These are phyloP conservation scores for Galerina marginata DNA, from an alignment of 768 basidiomycete genomes.

Conservation along the genomic window DNA sequence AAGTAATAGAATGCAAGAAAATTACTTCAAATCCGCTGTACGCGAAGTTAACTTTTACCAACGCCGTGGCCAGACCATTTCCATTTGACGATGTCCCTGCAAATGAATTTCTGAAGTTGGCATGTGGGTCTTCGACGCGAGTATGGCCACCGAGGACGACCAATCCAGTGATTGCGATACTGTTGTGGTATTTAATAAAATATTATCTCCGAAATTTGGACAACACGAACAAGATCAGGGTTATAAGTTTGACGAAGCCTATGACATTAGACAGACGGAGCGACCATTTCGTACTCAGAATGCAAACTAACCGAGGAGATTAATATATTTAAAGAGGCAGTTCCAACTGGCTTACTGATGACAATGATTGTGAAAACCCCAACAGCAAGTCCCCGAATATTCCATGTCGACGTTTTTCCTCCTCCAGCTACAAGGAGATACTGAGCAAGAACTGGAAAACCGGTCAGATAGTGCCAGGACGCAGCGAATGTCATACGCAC, in stretches of 20 bases:
- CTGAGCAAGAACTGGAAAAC: constrained; percentile 35
- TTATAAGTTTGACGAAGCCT: constrained; percentile 38
- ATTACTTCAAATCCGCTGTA: constrained; percentile 43
- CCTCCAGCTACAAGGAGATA: constrained; percentile 42
- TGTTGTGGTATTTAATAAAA: constrained; percentile 9
- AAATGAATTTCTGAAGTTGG: constrained; percentile 64
- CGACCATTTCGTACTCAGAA: constrained; percentile 43
- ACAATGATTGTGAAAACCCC: constrained; percentile 37
- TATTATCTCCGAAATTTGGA: too few species aligned
- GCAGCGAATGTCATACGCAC: constrained; percentile 19
- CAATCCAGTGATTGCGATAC: constrained; percentile 60
- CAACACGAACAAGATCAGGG: constrained; percentile 34
- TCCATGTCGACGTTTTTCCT: constrained; percentile 35
- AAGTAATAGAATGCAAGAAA: not conserved
- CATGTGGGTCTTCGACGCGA: constrained; percentile 57
- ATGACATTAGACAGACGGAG: constrained; percentile 40
- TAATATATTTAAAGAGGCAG: not conserved
- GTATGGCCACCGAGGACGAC: constrained; percentile 66
- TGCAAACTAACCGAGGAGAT: constrained; percentile 29
- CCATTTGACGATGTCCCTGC: constrained; percentile 55
- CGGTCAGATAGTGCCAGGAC: not conserved
- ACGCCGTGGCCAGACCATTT: constrained; percentile 46
- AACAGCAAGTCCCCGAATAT: constrained; percentile 40
- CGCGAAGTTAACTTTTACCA: constrained; percentile 44
- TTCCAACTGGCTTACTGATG: constrained; percentile 26